Base-by-base conservation (phyloP, 441 rosid genomes). In the Populus hybrid region DNA sequence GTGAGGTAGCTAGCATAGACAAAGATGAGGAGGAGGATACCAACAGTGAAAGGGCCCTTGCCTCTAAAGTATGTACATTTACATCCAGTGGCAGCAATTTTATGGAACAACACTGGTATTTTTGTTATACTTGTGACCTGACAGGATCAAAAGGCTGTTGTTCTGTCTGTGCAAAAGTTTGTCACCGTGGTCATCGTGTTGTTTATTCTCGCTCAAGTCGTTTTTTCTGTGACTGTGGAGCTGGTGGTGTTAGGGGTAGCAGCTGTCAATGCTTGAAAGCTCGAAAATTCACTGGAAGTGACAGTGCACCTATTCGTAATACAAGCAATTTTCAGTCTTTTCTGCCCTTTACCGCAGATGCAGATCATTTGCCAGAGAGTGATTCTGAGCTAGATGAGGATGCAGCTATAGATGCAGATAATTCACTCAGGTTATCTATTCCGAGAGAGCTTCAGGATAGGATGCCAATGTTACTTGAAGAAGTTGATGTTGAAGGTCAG, bases 71-170 rank as follows among this genome's bases (percentile, higher is more conserved):
- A 75, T 97, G 99, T 84, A 97, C 99, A 38, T 97, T 97, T 87
- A 95, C 99, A 77, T 95, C 97, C 73, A 97, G 99, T 81, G 99
- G 99, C 77, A 97, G 97, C 89, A 97, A 95, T 85, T 97, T 95
- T 86, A 97, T 94, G 99, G 99, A 97, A 83, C 99, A 97, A 71
- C 99, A 97, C 84, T 97, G 99, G 99, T 97, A 97, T 79, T 97
- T 97, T 77, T 97, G 99, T 86, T 97, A 97, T 84, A 97, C 99
- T 24, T 95, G 99, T 88, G 99, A 97, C 84, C 91, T 97, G 78
- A 93, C 98, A 21, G 97, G 93, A 74, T 91, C 99, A 75, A 97
- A 97, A 87, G 99, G 99, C 71, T 97, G 99, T 83, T 97, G 99
- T 84, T 97, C 99, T 80, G 94, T 95, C 21, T 97, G 99, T 67